Evolutionary conservation across 2,329 filamentous ascomycete genomes (phyloP).

Genomic region (Aspergillus awamori): DNA sequence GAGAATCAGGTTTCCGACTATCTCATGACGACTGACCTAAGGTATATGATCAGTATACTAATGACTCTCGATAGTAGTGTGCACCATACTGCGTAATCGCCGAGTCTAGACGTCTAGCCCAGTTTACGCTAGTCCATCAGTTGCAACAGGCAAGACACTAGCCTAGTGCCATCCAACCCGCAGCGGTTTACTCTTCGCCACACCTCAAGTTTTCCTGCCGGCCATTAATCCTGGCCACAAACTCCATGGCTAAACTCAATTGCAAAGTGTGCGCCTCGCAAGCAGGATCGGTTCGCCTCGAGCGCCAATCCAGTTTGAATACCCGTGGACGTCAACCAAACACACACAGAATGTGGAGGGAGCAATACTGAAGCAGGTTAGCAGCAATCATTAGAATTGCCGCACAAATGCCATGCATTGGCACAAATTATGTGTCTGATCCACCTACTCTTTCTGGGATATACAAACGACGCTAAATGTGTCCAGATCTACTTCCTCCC

Average conservation of each 20-base stretch:
- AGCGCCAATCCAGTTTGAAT: neutral
- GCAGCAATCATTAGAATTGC: neutral
- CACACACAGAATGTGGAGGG: neutral
- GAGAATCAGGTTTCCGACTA: neutral
- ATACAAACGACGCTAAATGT: neutral
- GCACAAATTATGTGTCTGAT: neutral
- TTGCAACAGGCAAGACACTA: neutral
- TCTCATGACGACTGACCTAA: neutral
- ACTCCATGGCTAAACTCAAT: slow-evolving; percentile 1
- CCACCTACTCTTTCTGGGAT: neutral
- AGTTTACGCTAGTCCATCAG: neutral
- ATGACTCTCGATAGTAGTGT: neutral
- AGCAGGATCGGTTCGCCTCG: neutral
- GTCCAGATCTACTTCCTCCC: neutral
- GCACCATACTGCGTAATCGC: neutral
- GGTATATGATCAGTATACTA: neutral
- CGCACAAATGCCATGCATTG: neutral
- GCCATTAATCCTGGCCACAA: neutral
- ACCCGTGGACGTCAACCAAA: neutral
- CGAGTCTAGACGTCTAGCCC: neutral
- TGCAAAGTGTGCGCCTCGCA: neutral
- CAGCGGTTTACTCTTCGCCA: neutral
- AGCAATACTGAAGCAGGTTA: neutral
- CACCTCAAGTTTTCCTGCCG: neutral
- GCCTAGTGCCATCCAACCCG: neutral